Evolutionary conservation across 106 monocot species (phyloP), one percentile per base, ranked within the genome.

Genomic region (Vanilla planifolia): DNA sequence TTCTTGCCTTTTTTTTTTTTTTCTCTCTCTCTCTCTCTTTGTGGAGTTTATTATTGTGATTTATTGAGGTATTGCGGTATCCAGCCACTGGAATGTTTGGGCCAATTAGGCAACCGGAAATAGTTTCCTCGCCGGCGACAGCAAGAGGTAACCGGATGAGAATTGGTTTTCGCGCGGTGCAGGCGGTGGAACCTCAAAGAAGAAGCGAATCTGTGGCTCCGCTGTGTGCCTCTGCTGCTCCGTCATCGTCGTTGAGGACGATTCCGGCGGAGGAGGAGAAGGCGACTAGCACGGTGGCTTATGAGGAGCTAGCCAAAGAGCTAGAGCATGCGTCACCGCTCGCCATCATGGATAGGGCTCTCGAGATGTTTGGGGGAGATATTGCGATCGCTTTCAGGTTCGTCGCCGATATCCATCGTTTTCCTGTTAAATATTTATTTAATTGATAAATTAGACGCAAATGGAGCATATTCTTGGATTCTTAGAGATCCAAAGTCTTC

Each of bases 351-450:
- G 88, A 88, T 32, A 67, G 50, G 70, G 92, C 88, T 26, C 81
- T 88, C 9, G 66, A 61, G 71, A 78, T 65, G 71, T 93, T 88
- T 43, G 88, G 88, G 2, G 55, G 74, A 33, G 88, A 85, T 20
- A 88, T 88, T 15, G 92, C 81, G 44, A 93, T 93, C 23, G 88
- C 92, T 15, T 93, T 93, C 76, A 93, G 88, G 92, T 93, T 57
- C 35, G 57, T 16, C 16, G 15, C 53, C 30, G 28, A 32, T 53
- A 29, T 53, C 13, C 23, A 3, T 51, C 51, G 24, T 51, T 29
- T 53, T 53, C 24, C n/a, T 29, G 7, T 53, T 16, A n/a, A 53
- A 32, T 2, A 2, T 32, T 53, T 15, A 53, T 27, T n/a, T 4
- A 50, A 26, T 50, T 50, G 25, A 21, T 22, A 50, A 26, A 50